phyloP scores from a whole-genome alignment of 495 filamentous ascomycete species.

The Trichoderma asperelloides region DNA sequence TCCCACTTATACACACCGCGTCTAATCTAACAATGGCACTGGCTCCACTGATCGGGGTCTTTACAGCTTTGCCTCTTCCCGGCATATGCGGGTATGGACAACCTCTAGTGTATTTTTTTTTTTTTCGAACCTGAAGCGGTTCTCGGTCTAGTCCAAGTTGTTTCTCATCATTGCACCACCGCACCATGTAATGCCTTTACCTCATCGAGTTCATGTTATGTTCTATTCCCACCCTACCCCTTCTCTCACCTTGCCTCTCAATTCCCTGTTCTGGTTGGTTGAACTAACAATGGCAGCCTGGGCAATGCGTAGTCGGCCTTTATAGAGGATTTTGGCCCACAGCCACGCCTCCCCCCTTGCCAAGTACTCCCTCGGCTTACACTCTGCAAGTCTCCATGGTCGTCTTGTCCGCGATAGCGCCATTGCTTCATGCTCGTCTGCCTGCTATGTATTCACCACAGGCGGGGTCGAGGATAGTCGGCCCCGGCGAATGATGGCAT shows the following conservation, averaged over 20 bases:
- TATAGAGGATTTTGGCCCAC: not conserved
- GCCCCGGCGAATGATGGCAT: constrained; percentile 35
- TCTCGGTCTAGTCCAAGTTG: not conserved
- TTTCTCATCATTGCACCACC: not conserved
- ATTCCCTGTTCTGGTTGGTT: constrained; percentile 10
- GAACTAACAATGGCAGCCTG: not conserved
- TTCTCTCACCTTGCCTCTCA: not conserved
- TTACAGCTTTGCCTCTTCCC: not conserved
- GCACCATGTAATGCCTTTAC: not conserved
- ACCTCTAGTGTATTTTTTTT: not conserved
- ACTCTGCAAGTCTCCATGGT: not conserved
- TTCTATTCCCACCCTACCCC: constrained; percentile 2
- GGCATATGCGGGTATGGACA: not conserved
- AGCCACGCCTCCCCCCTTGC: constrained; percentile 5
- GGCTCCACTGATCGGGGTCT: constrained; percentile 4
- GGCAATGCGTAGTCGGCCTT: not conserved
- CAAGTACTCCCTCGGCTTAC: not conserved
- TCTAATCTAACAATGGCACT: not conserved
- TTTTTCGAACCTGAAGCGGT: not conserved
- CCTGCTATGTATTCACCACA: not conserved
- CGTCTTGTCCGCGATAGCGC: not conserved
- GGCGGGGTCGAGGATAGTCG: constrained; percentile 33
- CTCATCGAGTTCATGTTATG: not conserved
- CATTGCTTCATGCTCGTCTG: constrained; percentile 4
- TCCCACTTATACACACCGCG: not conserved